Evolutionary conservation across 169 alveolate genomes (phyloP), one percentile per base, ranked within the genome.

Genomic region (Babesia divergens): DNA sequence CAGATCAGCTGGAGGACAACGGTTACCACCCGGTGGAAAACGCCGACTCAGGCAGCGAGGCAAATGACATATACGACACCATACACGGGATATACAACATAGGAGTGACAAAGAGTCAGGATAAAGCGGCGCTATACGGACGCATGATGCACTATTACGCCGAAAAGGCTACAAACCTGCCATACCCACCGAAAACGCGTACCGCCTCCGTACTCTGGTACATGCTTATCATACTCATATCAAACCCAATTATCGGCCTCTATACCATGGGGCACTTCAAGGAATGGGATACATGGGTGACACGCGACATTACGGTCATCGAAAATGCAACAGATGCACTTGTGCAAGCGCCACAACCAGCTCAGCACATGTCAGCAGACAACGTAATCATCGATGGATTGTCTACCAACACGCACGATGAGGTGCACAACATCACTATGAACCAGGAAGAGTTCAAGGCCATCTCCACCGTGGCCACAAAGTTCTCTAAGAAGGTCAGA

Each of bases 181-280:
- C 59, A 20, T 55, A 34, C 16, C 70, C 70, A 6, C 55, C 20
- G 38, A 26, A 28, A 6, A 16, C 29, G 24, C 8, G 72, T 14
- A 58, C 62, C 52, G 56, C 65, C 20, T n/a, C 59, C 18, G 52
- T 76, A n/a, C 65, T 76, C 7, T 76, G 81, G 79, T 58, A 59
- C 56, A 54, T 66, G 71, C 44, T 76, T 22, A 47, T 51, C 7
- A 35, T 76, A 0, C 47, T 76, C 29, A 22, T 66, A 16, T 76
- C 85, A 3, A 76, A 76, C 24, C 85, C 85, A 16, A 53, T 76
- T 11, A 58, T 76, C 32, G 85, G 81, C 0, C 56, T 65, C 14
- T 76, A 76, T 44, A 65, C 62, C 16, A 35, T 76, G 66, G 20
- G 38, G 1, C 79, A 76, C 71, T 76, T 76, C 62, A 76, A 29